phyloP scores from a whole-genome alignment of 352 stramenopile genomes.

The Lagenidium giganteum region DNA sequence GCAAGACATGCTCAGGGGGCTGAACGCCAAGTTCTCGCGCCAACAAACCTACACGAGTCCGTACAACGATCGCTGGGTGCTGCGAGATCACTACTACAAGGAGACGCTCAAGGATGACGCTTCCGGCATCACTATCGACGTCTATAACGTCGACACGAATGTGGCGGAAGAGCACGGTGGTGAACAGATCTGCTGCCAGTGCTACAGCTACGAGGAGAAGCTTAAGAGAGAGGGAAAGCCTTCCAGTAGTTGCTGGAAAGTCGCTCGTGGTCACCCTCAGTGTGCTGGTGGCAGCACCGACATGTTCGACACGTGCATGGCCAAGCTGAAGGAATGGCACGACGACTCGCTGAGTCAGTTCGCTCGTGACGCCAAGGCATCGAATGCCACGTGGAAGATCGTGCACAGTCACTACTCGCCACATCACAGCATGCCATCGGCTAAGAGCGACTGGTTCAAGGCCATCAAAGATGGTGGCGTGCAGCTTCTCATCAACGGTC shows the following conservation, averaged over 20 bases:
- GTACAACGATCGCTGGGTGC: constrained; percentile 53
- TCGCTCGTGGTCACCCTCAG: constrained; percentile 28
- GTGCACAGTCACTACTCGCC: constrained; percentile 72
- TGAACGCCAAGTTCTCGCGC: constrained; percentile 48
- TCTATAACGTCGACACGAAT: constrained; percentile 59
- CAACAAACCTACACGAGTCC: constrained; percentile 55
- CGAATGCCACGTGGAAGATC: constrained; percentile 68
- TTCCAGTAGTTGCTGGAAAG: constrained; percentile 24
- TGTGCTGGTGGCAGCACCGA: constrained; percentile 39
- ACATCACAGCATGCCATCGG: constrained; percentile 45
- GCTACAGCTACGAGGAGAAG: constrained; percentile 61
- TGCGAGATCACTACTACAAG: constrained; percentile 64
- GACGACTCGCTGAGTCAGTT: constrained; percentile 53
- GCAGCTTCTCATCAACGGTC: constrained; percentile 52
- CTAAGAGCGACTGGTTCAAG: constrained; percentile 48
- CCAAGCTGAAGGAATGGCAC: constrained; percentile 45
- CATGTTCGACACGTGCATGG: constrained; percentile 48
- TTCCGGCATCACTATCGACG: constrained; percentile 41
- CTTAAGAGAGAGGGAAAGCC: neutral
- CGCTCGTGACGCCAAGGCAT: constrained; percentile 33
- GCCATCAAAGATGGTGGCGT: constrained; percentile 32
- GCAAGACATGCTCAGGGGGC: constrained; percentile 32
- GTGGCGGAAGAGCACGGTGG: constrained; percentile 48
- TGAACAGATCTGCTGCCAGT: constrained; percentile 67
- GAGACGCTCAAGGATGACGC: constrained; percentile 28